A percentile compares a stretch with the other conserved stretches of the same genome.
phyloP scores from a whole-genome alignment of 495 filamentous ascomycete genomes.

The Hypoxylon lienhwacheense region DNA sequence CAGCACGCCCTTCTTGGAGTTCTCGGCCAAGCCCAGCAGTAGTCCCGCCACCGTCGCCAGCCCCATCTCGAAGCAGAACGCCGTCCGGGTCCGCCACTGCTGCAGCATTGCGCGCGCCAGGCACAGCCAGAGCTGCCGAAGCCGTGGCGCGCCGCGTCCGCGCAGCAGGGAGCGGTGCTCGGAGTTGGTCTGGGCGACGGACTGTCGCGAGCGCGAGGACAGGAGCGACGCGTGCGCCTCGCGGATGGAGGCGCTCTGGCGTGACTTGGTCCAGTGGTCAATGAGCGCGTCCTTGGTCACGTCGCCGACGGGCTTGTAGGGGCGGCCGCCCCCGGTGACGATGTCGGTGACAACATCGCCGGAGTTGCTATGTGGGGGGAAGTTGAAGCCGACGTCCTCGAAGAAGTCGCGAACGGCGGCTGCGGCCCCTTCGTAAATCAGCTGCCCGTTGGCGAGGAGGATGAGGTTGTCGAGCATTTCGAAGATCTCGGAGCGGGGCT shows the following conservation, averaged over 20 bases:
- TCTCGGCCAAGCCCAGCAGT: slow-evolving; percentile 56
- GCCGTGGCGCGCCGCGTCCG: slow-evolving; percentile 50
- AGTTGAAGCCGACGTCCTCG: slow-evolving; percentile 47
- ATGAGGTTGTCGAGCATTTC: slow-evolving; percentile 51
- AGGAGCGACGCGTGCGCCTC: slow-evolving; percentile 20
- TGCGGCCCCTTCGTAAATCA: slow-evolving; percentile 47
- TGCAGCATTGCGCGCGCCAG: slow-evolving; percentile 54
- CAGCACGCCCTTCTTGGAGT: slow-evolving; percentile 50
- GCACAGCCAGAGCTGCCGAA: slow-evolving; percentile 52
- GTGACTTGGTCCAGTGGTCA: slow-evolving; percentile 40
- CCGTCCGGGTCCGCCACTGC: slow-evolving; percentile 53
- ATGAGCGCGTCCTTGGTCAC: slow-evolving; percentile 48
- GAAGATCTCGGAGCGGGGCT: slow-evolving; percentile 52
- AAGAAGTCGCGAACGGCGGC: slow-evolving; percentile 47
- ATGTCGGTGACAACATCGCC: slow-evolving; percentile 56
- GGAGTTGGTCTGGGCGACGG: slow-evolving; percentile 31
- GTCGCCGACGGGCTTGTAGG: slow-evolving; percentile 50
- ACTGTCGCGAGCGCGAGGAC: slow-evolving; percentile 28
- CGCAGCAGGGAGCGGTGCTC: slow-evolving; percentile 38
- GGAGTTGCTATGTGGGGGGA: slow-evolving; percentile 47
- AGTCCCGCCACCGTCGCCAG: slow-evolving; percentile 54
- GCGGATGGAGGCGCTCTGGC: slow-evolving; percentile 31
- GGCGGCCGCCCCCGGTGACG: slow-evolving; percentile 51
- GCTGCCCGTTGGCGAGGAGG: slow-evolving; percentile 48
- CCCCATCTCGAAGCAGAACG: slow-evolving; percentile 56